These are phyloP conservation scores for Rhodotorula kratochvilovae DNA, from an alignment of 768 basidiomycete genomes.

Conservation along the genomic window DNA sequence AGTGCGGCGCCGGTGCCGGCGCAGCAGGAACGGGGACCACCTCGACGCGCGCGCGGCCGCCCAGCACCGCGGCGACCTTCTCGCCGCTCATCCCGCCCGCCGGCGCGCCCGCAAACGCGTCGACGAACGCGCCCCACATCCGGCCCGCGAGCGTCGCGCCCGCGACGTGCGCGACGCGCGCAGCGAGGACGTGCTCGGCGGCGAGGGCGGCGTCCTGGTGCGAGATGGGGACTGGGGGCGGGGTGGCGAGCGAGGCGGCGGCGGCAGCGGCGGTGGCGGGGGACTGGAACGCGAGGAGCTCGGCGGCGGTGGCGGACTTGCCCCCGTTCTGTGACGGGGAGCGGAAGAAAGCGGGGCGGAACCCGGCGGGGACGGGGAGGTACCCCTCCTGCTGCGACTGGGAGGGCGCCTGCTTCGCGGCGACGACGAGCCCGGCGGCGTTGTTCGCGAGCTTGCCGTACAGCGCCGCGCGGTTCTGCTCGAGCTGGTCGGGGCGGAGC, in stretches of 20 bases:
- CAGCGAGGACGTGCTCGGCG: background rate
- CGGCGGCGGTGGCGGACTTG: background rate
- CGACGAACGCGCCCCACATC: slow-evolving; percentile 76
- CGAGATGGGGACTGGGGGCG: slow-evolving; percentile 37
- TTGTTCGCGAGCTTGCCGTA: slow-evolving; percentile 44
- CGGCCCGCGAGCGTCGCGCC: slow-evolving; percentile 68
- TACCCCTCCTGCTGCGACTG: background rate
- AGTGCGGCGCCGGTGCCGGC: background rate
- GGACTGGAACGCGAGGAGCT: slow-evolving; percentile 34
- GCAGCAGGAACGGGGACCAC: slow-evolving; percentile 17
- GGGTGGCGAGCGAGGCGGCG: background rate
- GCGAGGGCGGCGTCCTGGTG: slow-evolving; percentile 12
- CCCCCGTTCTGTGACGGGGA: background rate
- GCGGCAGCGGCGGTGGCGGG: background rate
- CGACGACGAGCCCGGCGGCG: slow-evolving; percentile 31
- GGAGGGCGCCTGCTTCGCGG: slow-evolving; percentile 14
- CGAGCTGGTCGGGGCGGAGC: slow-evolving; percentile 31
- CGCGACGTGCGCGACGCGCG: slow-evolving; percentile 63
- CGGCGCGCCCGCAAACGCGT: slow-evolving; percentile 64
- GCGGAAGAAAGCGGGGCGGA: slow-evolving; percentile 41
- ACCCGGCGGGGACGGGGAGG: slow-evolving; percentile 23
- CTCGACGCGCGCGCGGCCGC: slow-evolving; percentile 13
- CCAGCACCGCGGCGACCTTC: slow-evolving; percentile 24
- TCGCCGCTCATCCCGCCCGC: background rate
- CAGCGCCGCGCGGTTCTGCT: slow-evolving; percentile 39